These are phyloP conservation scores for Primulina huaijiensis DNA, from an alignment of 257 asterid genomes.

Conservation along the genomic window DNA sequence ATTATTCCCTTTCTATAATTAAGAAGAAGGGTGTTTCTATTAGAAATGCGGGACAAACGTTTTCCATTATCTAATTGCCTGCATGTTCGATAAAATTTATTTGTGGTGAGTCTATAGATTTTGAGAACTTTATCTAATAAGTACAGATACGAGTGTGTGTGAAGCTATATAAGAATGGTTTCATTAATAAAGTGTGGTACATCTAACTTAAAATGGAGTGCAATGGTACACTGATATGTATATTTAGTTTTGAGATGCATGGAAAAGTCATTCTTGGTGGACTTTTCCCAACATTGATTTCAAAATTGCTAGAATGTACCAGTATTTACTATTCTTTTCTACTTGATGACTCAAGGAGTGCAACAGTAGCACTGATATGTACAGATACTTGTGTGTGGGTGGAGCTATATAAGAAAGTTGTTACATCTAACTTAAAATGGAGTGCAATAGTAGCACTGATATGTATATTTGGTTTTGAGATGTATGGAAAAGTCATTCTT, in stretches of 20 bases:
- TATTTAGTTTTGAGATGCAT: no score
- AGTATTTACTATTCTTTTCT: neutral
- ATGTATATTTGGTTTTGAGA: neutral
- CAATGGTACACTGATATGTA: neutral
- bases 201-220: neutral
- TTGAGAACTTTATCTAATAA: neutral
- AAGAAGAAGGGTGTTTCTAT: neutral
- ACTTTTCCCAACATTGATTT: no score
- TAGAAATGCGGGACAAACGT: neutral
- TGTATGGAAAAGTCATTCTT: no score
- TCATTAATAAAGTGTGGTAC: no score
- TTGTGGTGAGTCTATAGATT: conserved; percentile 1
- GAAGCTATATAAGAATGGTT: no score
- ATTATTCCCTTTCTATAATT: neutral
- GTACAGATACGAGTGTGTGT: neutral
- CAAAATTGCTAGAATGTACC: no score
- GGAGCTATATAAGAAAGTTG: no score
- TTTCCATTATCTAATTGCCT: neutral
- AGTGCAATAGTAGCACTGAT: neutral
- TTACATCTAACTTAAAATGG: neutral
- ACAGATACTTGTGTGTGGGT: neutral
- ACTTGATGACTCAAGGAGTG: neutral
- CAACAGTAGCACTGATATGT: no score
- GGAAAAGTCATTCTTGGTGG: no score
- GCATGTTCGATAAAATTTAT: conserved; percentile 1